Conservation (phyloP, 73 alveolate species). For the Paramecium tetraurelia region DNA sequence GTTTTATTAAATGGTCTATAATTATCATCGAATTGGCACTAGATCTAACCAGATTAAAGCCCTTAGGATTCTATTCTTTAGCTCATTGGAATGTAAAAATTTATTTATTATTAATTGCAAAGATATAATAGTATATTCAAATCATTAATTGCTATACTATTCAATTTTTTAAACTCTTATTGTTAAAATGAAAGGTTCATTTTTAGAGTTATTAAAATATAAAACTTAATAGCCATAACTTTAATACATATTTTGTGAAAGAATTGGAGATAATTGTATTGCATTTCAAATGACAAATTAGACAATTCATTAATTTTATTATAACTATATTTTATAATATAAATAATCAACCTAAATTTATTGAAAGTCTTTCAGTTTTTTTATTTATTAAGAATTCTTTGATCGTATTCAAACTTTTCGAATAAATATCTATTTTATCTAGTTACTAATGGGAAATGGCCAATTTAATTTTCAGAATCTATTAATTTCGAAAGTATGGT, state of each 20-base stretch:
- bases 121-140: neutral
- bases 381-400: neutral
- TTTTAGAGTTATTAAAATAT: neutral
- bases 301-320: neutral
- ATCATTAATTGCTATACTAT: neutral
- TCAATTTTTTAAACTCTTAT: neutral
- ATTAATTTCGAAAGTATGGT: neutral
- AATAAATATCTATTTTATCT: neutral
- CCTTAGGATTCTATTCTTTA: neutral
- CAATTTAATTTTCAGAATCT: constrained; percentile 8
- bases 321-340: neutral
- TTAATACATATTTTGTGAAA: too few relatives aligned
- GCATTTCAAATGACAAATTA: neutral
- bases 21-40: neutral
- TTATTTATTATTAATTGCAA: neutral
- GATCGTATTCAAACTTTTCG: constrained; percentile 3
- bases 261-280: neutral
- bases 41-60: neutral
- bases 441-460: neutral
- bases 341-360: neutral
- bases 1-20: neutral
- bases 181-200: neutral
- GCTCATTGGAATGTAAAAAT: neutral
- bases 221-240: too few relatives aligned
- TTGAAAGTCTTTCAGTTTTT: neutral